Conservation (phyloP, 306 rosid genomes). For the Sophora flavescens region DNA sequence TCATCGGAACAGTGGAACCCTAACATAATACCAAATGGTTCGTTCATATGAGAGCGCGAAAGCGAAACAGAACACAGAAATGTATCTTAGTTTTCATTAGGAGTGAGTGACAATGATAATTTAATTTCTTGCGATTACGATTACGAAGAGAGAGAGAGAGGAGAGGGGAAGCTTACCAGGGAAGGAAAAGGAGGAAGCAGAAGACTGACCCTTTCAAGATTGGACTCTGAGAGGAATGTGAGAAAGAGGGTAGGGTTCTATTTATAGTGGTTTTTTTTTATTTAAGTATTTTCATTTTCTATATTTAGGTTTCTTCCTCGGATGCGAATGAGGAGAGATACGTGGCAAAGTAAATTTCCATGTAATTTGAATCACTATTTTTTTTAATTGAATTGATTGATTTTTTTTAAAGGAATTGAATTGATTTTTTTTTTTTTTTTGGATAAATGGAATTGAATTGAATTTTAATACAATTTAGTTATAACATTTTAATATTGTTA, state of each 20-base stretch:
- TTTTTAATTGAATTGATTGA: too few species aligned
- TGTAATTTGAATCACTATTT: not conserved
- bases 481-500: too few species aligned
- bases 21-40: conserved; percentile 48
- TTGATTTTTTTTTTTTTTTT: too few species aligned
- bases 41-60: not conserved
- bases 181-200: conserved; percentile 40
- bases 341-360: not conserved
- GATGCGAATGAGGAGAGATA: not conserved
- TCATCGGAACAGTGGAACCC: conserved; percentile 65
- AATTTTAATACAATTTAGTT: too few species aligned
- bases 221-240: not conserved
- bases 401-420: too few species aligned
- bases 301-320: not conserved
- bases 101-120: not conserved
- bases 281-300: not conserved
- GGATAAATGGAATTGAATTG: too few species aligned
- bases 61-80: not conserved
- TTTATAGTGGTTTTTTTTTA: not conserved
- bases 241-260: not conserved
- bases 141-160: not conserved
- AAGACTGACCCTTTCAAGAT: not conserved
- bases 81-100: not conserved
- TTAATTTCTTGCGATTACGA: not conserved
- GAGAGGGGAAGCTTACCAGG: conserved; percentile 57